These are phyloP conservation scores for Hemisphaericaspora nanyangensis DNA, from an alignment of 805 yeast species.

Conservation along the genomic window DNA sequence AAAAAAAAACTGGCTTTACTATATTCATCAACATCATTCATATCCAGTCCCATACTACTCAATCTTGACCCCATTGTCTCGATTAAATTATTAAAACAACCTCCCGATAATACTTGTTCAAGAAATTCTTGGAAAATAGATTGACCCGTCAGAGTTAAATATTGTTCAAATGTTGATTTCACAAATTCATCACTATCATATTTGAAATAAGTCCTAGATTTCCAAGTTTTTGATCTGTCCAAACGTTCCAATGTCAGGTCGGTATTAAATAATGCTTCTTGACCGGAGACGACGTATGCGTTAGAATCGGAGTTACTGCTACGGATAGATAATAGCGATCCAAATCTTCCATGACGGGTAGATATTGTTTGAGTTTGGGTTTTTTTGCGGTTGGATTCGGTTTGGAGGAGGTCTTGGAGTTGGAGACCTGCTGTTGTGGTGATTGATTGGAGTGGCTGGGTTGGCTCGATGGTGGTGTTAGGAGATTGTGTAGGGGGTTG, in stretches of 20 bases:
- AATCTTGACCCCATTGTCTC: conserved; percentile 45
- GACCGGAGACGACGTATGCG: conserved; percentile 67
- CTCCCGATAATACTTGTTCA: conserved; percentile 56
- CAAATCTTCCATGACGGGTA: conserved; percentile 87
- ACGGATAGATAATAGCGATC: conserved; percentile 74
- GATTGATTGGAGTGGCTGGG: conserved; percentile 3
- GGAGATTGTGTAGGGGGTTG: conserved; percentile 1
- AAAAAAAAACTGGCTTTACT: conserved; percentile 49
- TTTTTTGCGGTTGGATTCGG: conserved; percentile 55
- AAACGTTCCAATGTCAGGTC: conserved; percentile 56
- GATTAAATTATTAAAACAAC: conserved; percentile 69
- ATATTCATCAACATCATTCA: conserved; percentile 27
- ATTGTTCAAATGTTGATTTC: conserved; percentile 15
- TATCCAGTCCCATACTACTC: conserved; percentile 22
- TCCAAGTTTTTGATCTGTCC: conserved; percentile 69
- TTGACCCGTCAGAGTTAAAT: conserved; percentile 26
- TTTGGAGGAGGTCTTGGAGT: conserved; percentile 49
- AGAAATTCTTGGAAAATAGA: conserved; percentile 44
- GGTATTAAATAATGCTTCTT: conserved; percentile 52
- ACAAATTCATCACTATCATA: conserved; percentile 40
- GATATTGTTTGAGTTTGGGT: conserved; percentile 49
- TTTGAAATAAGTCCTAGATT: conserved; percentile 33
- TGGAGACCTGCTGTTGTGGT: conserved; percentile 35
- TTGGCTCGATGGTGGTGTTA: conserved; percentile 1
- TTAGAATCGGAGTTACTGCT: conserved; percentile 47